Conservation (phyloP, 176 grass and related monocot genomes). For the Aechmea fasciata region DNA sequence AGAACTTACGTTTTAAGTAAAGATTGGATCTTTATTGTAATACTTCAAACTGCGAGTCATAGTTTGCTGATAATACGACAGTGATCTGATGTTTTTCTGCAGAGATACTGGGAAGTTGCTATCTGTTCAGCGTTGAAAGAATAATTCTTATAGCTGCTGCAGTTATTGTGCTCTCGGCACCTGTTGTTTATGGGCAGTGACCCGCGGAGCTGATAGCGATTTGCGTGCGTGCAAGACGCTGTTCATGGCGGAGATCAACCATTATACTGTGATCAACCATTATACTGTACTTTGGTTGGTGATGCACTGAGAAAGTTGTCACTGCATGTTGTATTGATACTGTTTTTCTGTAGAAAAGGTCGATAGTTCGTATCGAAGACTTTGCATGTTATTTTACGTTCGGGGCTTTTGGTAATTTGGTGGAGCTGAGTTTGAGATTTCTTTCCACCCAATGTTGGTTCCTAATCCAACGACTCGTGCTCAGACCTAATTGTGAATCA, state of each 20-base stretch:
- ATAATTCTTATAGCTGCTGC: neutral
- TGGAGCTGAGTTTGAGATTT: neutral
- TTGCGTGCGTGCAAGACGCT: neutral
- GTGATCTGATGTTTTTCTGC: neutral
- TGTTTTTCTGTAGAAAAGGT: neutral
- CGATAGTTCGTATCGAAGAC: neutral
- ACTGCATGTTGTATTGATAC: neutral
- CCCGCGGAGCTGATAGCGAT: neutral
- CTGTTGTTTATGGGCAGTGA: neutral
- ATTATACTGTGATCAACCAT: neutral
- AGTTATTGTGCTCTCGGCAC: neutral
- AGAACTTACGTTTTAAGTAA: neutral
- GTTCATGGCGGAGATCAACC: neutral
- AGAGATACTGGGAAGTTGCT: neutral
- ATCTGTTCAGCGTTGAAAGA: neutral
- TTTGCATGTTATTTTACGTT: neutral
- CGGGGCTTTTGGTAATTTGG: neutral
- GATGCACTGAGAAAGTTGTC: neutral
- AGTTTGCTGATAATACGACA: neutral
- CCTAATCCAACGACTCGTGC: neutral
- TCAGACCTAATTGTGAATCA: neutral
- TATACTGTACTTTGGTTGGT: neutral
- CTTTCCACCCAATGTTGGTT: neutral
- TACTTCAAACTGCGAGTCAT: neutral
- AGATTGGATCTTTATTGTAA: neutral